Base-by-base conservation (phyloP, 306 rosid genomes). In the Rubus idaeus region DNA sequence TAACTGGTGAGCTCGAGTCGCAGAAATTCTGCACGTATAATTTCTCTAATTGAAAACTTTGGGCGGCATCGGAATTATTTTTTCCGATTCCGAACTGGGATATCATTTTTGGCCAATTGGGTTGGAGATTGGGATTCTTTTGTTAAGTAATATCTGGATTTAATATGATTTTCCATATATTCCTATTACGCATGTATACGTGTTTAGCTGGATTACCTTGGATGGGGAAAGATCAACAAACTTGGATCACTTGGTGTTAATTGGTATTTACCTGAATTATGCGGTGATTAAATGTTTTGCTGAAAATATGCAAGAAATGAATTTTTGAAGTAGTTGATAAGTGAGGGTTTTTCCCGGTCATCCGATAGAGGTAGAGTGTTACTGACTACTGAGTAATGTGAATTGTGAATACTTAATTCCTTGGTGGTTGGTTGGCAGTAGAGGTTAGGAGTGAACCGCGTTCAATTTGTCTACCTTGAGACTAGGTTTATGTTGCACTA, bases 1-100 rank as follows among this genome's bases (percentile, higher is more conserved):
- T 63, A 2, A 41, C 42, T 67, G 71, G 30, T 67, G 71, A 67
- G 26, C 51, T 66, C 68, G 13, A 26, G 44, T 66, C 18, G 55
- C 56, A 4, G 20, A 51, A 46, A 46, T 30, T 30, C 2, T 30
- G 35, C 35, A 30, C 8, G 8, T 44, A 44, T 44, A 44, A 5
- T 50, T 50, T 6, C n/a, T 50, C 50, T 46, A 10, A 11, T 30
- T 30, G 8, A 44, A 44, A 44, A 5, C 4, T 44, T 44, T 44
- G 46, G 8, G 5, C 46, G 46, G 46, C 46, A 5, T 44, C 46
- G 8, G 46, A 44, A 5, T 44, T 8, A 5, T 44, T 8, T 44
- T 44, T 44, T 8, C 35, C 35, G 26, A 40, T 18, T 40, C 35
- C 7, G 50, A 63, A 63, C 20, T 35, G n/a, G 68, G 68, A 37